Conservation (phyloP, 2,329 filamentous ascomycete genomes). For the Rutstroemia sp. region DNA sequence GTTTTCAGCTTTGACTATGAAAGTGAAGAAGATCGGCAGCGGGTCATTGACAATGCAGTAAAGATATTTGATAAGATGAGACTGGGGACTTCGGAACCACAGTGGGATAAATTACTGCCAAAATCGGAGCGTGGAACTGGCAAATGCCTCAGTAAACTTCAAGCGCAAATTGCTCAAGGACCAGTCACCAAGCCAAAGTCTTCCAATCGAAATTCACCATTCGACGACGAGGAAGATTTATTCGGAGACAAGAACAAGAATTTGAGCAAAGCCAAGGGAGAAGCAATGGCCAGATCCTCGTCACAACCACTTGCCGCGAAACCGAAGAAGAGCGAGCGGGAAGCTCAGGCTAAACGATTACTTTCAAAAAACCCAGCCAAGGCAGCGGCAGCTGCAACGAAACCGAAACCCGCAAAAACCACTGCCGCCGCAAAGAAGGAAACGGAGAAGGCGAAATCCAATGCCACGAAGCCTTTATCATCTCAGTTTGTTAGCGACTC, state of each 20-base stretch:
- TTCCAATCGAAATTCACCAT: slow-evolving; percentile 33
- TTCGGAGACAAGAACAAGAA: slow-evolving; percentile 29
- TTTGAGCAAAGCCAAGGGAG: slow-evolving; percentile 29
- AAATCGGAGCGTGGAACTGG: slow-evolving; percentile 51
- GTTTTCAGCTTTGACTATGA: slow-evolving; percentile 55
- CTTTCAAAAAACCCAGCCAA: slow-evolving; percentile 33
- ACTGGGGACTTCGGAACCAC: slow-evolving; percentile 45
- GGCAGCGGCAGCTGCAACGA: slow-evolving; percentile 17
- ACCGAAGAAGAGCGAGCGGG: slow-evolving; percentile 50
- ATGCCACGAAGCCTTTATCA: slow-evolving; percentile 16
- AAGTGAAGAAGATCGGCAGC: slow-evolving; percentile 46
- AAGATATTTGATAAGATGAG: slow-evolving; percentile 52
- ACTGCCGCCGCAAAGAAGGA: slow-evolving; percentile 13
- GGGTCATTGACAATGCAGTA: slow-evolving; percentile 54
- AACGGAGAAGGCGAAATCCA: slow-evolving; percentile 3
- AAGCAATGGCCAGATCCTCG: slow-evolving; percentile 41
- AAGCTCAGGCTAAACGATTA: slow-evolving; percentile 50
- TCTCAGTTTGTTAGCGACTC: slow-evolving; percentile 28
- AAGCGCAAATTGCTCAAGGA: slow-evolving; percentile 49
- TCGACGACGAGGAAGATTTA: slow-evolving; percentile 36
- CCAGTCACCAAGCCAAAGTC: slow-evolving; percentile 43
- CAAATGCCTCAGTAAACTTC: slow-evolving; percentile 53
- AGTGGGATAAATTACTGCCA: slow-evolving; percentile 55
- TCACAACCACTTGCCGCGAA: slow-evolving; percentile 45
- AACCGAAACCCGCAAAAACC: slow-evolving; percentile 11